Conservation (phyloP, 257 asterid species). For the Echium plantagineum region DNA sequence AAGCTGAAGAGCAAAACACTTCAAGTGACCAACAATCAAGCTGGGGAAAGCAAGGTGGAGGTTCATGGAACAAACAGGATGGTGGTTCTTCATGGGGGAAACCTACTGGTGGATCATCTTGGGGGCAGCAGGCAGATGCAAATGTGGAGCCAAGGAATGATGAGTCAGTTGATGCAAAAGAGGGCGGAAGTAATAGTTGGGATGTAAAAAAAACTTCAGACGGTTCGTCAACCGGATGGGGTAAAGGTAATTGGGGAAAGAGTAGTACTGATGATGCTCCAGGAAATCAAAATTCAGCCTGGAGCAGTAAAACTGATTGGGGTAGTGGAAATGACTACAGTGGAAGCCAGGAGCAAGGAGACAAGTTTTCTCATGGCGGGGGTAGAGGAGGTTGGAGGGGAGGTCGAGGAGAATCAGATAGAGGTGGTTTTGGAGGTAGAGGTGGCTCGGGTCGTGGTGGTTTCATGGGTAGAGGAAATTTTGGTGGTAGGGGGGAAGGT, state of each 20-base stretch:
- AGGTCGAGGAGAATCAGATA: conserved; percentile 27
- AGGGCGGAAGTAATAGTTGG: conserved; percentile 22
- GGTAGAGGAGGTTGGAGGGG: conserved; percentile 66
- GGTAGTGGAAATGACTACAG: conserved; percentile 40
- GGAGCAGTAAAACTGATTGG: conserved; percentile 68
- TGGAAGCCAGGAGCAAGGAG: conserved; percentile 33
- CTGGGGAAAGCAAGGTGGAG: conserved; percentile 11
- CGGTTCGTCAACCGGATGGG: conserved; percentile 60
- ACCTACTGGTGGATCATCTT: conserved; percentile 5
- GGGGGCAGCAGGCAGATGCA: conserved; percentile 19
- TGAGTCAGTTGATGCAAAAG: conserved; percentile 10
- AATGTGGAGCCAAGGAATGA: conserved; percentile 6
- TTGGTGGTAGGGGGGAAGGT: conserved; percentile 33
- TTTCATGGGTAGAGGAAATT: conserved; percentile 15
- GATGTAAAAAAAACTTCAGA: conserved; percentile 17
- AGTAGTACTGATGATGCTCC: conserved; percentile 27
- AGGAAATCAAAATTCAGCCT: conserved; percentile 35
- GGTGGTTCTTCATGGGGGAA: conserved; percentile 18
- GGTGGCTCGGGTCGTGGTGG: conserved; percentile 11
- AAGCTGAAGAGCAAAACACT: background rate
- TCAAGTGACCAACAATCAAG: background rate
- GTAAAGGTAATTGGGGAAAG: conserved; percentile 53
- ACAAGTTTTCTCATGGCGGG: conserved; percentile 21
- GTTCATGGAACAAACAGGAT: conserved; percentile 20
- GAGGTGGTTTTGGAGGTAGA: conserved; percentile 37